Conservation (phyloP, 768 basidiomycete genomes). For the Holtermanniella nyarrowii region DNA sequence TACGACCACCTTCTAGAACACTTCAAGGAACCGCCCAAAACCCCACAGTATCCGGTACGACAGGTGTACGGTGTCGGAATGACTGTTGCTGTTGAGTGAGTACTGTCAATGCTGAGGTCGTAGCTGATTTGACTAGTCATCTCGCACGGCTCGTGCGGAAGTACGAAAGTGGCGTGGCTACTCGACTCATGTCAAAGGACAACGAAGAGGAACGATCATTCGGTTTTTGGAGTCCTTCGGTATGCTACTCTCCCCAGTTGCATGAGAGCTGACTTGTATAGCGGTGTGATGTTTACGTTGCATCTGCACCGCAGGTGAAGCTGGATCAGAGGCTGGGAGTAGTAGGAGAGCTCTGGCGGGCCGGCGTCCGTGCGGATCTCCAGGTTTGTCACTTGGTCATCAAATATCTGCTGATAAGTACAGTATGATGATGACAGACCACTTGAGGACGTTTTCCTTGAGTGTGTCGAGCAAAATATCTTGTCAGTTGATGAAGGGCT, state of each 20-base stretch:
- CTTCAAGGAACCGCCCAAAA: constrained; percentile 28
- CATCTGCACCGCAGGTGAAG: constrained; percentile 25
- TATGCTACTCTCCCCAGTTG: constrained; percentile 6
- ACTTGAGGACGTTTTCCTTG: constrained; percentile 28
- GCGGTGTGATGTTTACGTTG: constrained; percentile 39
- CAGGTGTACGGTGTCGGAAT: constrained; percentile 34
- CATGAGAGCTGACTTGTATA: background rate
- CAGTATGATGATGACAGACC: constrained; percentile 35
- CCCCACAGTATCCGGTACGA: constrained; percentile 17
- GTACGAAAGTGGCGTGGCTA: constrained; percentile 28
- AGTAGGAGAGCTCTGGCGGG: constrained; percentile 36
- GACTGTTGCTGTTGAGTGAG: constrained; percentile 37
- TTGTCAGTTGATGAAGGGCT: constrained; percentile 19
- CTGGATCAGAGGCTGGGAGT: constrained; percentile 22
- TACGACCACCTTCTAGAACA: constrained; percentile 35
- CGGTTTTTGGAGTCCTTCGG: constrained; percentile 34
- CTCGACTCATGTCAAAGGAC: constrained; percentile 27
- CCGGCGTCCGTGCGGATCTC: constrained; percentile 36
- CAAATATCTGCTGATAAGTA: background rate
- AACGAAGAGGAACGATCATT: constrained; percentile 32
- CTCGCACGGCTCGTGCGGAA: constrained; percentile 26
- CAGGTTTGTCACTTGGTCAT: constrained; percentile 4
- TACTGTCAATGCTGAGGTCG: background rate
- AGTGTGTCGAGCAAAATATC: constrained; percentile 37
- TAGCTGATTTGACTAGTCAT: constrained; percentile 13